These are phyloP conservation scores for Lodderomyces margitis DNA, from an alignment of 1,139 yeast genomes.

Conservation along the genomic window DNA sequence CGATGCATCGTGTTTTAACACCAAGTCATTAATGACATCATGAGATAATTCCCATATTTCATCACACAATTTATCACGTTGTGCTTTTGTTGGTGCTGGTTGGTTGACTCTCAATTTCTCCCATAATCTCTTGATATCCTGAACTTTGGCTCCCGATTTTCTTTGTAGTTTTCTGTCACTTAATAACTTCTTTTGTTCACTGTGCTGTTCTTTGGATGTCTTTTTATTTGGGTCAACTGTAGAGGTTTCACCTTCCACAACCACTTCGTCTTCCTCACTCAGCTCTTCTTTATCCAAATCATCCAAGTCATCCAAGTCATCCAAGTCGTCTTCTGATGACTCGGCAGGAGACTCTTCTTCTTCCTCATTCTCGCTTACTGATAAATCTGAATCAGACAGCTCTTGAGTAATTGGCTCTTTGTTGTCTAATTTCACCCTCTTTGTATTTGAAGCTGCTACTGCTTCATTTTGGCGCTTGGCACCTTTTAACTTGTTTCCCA, in stretches of 20 bases:
- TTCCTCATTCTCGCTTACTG: conserved; percentile 14
- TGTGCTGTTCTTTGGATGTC: conserved; percentile 67
- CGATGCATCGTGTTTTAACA: conserved; percentile 93
- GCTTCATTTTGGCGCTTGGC: conserved; percentile 30
- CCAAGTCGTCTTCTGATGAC: conserved; percentile 17
- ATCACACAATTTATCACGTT: conserved; percentile 75
- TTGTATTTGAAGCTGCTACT: conserved; percentile 19
- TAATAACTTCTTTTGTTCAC: conserved; percentile 75
- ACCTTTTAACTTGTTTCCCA: conserved; percentile 20
- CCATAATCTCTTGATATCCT: conserved; percentile 85
- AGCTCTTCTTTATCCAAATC: conserved; percentile 11
- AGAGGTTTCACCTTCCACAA: conserved; percentile 12
- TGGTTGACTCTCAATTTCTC: conserved; percentile 84
- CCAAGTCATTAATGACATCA: conserved; percentile 78
- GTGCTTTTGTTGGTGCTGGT: conserved; percentile 75
- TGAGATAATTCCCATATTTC: conserved; percentile 84
- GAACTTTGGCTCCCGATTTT: conserved; percentile 82
- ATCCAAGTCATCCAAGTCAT: conserved; percentile 16
- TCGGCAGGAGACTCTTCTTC: conserved; percentile 13
- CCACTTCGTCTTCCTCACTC: conserved; percentile 10
- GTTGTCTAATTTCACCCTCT: conserved; percentile 24
- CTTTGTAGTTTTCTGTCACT: conserved; percentile 85
- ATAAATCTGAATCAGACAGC: conserved; percentile 13
- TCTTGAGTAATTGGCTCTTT: conserved; percentile 14
- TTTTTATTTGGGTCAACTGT: conserved; percentile 43